phyloP scores from a whole-genome alignment of 441 rosid species.

The Breynia disticha region DNA sequence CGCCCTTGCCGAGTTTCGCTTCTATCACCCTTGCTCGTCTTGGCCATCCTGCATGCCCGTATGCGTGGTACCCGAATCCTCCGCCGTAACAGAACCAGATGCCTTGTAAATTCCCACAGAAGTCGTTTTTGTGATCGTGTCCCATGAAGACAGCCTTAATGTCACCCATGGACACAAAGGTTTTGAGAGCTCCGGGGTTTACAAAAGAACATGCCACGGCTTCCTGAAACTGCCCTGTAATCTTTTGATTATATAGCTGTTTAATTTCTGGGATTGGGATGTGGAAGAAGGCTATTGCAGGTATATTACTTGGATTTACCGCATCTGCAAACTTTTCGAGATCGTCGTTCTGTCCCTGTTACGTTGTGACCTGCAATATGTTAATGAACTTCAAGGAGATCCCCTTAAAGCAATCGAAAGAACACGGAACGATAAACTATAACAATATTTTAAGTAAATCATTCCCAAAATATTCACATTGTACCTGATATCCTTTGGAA shows the following conservation, averaged over 20 bases:
- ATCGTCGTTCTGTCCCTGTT: conserved; percentile 33
- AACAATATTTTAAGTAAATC: too few species aligned
- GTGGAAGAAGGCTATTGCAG: conserved; percentile 75
- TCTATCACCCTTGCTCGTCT: conserved; percentile 63
- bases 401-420: neutral
- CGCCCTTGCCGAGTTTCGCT: conserved; percentile 51
- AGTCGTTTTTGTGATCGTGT: conserved; percentile 81
- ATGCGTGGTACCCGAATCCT: conserved; percentile 88
- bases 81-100: conserved; percentile 93
- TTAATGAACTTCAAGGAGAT: conserved; percentile 22
- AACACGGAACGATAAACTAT: too few species aligned
- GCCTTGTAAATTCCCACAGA: conserved; percentile 68
- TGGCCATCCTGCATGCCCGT: conserved; percentile 63
- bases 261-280: conserved; percentile 68
- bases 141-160: conserved; percentile 83
- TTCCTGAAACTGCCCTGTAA: conserved; percentile 64
- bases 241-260: conserved; percentile 43
- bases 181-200: conserved; percentile 53
- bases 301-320: conserved; percentile 10
- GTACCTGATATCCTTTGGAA: conserved; percentile 48
- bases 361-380: conserved; percentile 24
- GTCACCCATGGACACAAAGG: conserved; percentile 59
- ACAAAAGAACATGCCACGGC: conserved; percentile 63
- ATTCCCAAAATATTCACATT: too few species aligned
- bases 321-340: conserved; percentile 5